Base-by-base conservation (phyloP, 1,284 basidiomycete species). In the Acaromyces ingoldii region DNA sequence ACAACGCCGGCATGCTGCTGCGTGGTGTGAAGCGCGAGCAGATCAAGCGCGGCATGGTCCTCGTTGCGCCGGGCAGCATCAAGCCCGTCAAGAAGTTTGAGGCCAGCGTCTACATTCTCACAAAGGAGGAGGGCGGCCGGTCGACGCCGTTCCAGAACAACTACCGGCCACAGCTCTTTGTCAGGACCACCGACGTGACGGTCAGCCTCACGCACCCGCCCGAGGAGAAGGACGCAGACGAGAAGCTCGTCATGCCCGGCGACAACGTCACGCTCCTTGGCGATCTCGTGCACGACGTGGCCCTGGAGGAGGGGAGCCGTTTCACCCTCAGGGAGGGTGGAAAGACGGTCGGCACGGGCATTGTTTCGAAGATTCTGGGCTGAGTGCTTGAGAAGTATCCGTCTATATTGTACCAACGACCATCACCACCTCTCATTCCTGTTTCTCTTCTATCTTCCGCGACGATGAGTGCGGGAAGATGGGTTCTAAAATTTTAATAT, bases 261-360 rank as follows among this genome's bases (percentile, higher is more conserved):
- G 95, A 98, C 81, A 95, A 95, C 72, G 86, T 98, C 56, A 91
- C 96, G 78, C 86, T 98, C 80, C 81, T 89, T 53, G 90, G 88
- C 70, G 82, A 85, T 42, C 83, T 98, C 38, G 82, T 87, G 28
- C 85, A 88, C 76, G 90, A 96, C 76, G 85, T 96, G 61, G 91
- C 91, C 37, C 83, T 91, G 53, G 93, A 98, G 79, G 81, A 85
- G 63, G 92, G 93, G 57, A 87, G 88, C 65, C 85, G 92, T 80
- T 98, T 99, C 81, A 98, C 95, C 22, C 85, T 99, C 56, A 88
- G 95, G 72, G 95, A 99, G 78, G 92, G 91, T 70, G 90, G 91
- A 72, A 91, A 85, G 80, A 97, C 93, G 33, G 70, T 74, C 53
- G 72, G 70, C 36, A 74, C 72, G 9, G 72, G 72, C 48, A 69